A percentile compares a stretch with the other conserved stretches of the same genome.
Conservation (phyloP, 2,329 filamentous ascomycete species). For the Albophoma yamanashiensis region DNA sequence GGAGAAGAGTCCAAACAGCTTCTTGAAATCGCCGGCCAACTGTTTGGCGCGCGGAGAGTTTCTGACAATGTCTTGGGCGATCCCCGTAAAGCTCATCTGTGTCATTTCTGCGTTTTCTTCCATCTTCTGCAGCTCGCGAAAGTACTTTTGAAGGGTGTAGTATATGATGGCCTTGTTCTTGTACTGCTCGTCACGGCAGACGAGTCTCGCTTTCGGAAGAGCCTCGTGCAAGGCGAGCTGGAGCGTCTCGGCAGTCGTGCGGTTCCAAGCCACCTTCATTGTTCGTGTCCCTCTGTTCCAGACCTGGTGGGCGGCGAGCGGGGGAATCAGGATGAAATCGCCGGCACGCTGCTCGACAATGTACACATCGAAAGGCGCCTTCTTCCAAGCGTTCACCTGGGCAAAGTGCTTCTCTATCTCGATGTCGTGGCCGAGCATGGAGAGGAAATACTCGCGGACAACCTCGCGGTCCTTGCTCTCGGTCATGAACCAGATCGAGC, state of each 20-base stretch:
- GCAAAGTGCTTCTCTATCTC: constrained; percentile 97
- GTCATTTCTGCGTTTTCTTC: constrained; percentile 37
- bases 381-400: constrained; percentile 90
- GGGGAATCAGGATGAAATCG: constrained; percentile 89
- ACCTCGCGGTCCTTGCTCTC: constrained; percentile 85
- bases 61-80: constrained; percentile 34
- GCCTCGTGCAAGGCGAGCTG: constrained; percentile 80
- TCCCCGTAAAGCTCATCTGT: constrained; percentile 34
- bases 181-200: constrained; percentile 96
- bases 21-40: constrained; percentile 73
- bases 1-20: constrained; percentile 68
- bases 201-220: constrained; percentile 75
- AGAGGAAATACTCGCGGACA: constrained; percentile 89
- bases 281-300: constrained; percentile 96
- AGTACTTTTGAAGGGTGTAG: constrained; percentile 75
- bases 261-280: constrained; percentile 97
- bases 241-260: constrained; percentile 84
- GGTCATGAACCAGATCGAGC: constrained; percentile 98
- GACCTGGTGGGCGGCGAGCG: constrained; percentile 89
- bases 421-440: constrained; percentile 87
- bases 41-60: constrained; percentile 45
- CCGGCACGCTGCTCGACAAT: constrained; percentile 83
- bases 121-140: constrained; percentile 43
- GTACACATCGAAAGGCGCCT: constrained; percentile 85
- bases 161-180: constrained; percentile 97